phyloP scores from a whole-genome alignment of 164 flowering plant species.

The Brasenia schreberi region DNA sequence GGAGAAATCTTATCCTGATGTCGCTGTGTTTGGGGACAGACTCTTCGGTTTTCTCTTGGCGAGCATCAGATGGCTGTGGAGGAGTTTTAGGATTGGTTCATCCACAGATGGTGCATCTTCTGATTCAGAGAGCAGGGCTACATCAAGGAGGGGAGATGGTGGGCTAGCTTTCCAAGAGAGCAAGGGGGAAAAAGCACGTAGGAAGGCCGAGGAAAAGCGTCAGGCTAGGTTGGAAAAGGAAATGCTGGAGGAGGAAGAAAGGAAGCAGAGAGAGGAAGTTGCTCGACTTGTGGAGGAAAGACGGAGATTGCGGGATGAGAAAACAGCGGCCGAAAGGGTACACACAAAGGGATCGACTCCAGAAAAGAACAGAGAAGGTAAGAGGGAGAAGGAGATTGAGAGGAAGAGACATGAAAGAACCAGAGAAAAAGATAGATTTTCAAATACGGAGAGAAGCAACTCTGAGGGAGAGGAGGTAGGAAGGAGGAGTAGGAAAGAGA shows the following conservation, averaged over 20 bases:
- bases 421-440: slow-evolving; percentile 71
- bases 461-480: slow-evolving; percentile 81
- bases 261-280: slow-evolving; percentile 94
- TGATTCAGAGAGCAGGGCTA: slow-evolving; percentile 37
- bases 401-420: slow-evolving; percentile 65
- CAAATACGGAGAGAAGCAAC: slow-evolving; percentile 55
- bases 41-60: slow-evolving; percentile 38
- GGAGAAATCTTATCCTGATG: slow-evolving; percentile 54
- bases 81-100: slow-evolving; percentile 60
- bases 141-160: slow-evolving; percentile 52
- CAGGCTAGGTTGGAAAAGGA: slow-evolving; percentile 92
- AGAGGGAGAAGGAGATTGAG: slow-evolving; percentile 45
- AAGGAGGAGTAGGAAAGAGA: slow-evolving; percentile 38
- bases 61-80: slow-evolving; percentile 67
- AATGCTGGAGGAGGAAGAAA: slow-evolving; percentile 84
- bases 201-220: slow-evolving; percentile 96
- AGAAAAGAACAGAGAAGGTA: slow-evolving; percentile 38
- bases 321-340: slow-evolving; percentile 29
- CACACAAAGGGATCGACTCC: slow-evolving; percentile 10
- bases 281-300: slow-evolving; percentile 89
- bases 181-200: slow-evolving; percentile 76
- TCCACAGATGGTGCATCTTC: slow-evolving; percentile 29
- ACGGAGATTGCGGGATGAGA: slow-evolving; percentile 68
- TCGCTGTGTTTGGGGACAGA: slow-evolving; percentile 35
- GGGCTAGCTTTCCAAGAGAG: slow-evolving; percentile 47